phyloP scores from a whole-genome alignment of 371 early-diverging fungal genomes.

The Globomyces sp. region DNA sequence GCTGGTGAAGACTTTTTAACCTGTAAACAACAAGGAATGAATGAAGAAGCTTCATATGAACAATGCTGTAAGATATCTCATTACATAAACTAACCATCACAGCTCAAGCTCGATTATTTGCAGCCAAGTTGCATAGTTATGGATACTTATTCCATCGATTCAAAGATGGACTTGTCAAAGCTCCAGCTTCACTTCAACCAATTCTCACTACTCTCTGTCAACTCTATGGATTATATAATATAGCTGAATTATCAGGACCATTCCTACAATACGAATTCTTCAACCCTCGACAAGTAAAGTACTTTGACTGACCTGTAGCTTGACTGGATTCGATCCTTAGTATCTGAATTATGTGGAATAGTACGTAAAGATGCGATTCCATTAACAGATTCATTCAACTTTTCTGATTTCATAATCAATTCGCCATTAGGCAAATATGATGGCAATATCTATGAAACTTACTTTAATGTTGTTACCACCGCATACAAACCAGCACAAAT shows the following conservation, averaged over 20 bases:
- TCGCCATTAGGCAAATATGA: conserved; percentile 86
- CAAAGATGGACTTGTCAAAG: conserved; percentile 67
- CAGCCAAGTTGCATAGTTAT: conserved; percentile 82
- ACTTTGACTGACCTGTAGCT: conserved; percentile 13
- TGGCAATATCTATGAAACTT: conserved; percentile 84
- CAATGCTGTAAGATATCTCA: conserved; percentile 54
- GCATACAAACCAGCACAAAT: conserved; percentile 69
- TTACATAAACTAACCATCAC: conserved; percentile 12
- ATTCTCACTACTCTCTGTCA: conserved; percentile 67
- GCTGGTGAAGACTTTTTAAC: conserved; percentile 77
- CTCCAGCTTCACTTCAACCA: conserved; percentile 46
- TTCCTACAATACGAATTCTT: conserved; percentile 87
- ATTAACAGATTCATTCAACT: conserved; percentile 83
- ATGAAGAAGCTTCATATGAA: conserved; percentile 82
- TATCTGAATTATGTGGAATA: conserved; percentile 66
- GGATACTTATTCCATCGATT: conserved; percentile 87
- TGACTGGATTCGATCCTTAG: conserved; percentile 41
- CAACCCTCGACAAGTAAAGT: conserved; percentile 58
- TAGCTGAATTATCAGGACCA: conserved; percentile 80
- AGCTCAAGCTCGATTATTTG: conserved; percentile 75
- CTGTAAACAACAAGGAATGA: conserved; percentile 61
- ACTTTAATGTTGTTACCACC: conserved; percentile 79
- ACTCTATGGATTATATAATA: conserved; percentile 80
- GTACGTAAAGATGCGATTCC: conserved; percentile 82
- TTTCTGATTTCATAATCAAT: conserved; percentile 84